A percentile compares a stretch with the other conserved stretches of the same genome.
Conservation (phyloP, 768 basidiomycete species). For the Amanita jacksonii region DNA sequence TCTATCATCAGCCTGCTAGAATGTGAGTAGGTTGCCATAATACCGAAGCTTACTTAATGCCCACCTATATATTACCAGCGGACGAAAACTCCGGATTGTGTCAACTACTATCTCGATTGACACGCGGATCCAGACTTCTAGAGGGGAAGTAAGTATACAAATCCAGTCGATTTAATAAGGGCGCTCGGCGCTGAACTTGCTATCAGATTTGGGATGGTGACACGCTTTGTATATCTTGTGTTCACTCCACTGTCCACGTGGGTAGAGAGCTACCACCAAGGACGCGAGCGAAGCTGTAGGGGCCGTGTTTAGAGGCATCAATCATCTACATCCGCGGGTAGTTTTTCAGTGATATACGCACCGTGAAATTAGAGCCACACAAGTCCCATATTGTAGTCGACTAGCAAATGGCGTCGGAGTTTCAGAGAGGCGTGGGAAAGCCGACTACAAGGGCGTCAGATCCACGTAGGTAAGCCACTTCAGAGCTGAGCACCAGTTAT, state of each 20-base stretch:
- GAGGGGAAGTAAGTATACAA: slow-evolving; percentile 31
- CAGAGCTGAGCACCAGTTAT: no score
- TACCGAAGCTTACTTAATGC: not conserved
- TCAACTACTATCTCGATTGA: slow-evolving; percentile 32
- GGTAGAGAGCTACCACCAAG: not conserved
- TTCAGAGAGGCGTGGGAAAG: no score
- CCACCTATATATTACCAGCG: slow-evolving; percentile 20
- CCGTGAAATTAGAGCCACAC: no score
- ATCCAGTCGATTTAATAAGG: not conserved
- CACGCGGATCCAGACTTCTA: slow-evolving; percentile 30
- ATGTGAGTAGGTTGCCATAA: slow-evolving; percentile 16
- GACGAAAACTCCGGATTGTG: slow-evolving; percentile 30
- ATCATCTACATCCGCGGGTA: no score
- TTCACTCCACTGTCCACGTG: slow-evolving; percentile 31
- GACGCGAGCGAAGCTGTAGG: not conserved
- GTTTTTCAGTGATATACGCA: no score
- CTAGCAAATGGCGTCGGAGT: no score
- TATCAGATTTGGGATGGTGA: slow-evolving; percentile 32
- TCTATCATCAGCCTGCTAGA: slow-evolving; percentile 35
- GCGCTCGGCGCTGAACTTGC: slow-evolving; percentile 1
- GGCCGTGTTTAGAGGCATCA: not conserved
- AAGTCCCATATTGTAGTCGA: no score
- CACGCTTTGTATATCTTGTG: slow-evolving; percentile 33
- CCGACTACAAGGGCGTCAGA: no score
- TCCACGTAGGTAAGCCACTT: no score